Percentiles rank a stretch among this genome's conserved stretches.
Evolutionary conservation across 768 basidiomycete species (phyloP).

Genomic region (Pulveroboletus ravenelii): DNA sequence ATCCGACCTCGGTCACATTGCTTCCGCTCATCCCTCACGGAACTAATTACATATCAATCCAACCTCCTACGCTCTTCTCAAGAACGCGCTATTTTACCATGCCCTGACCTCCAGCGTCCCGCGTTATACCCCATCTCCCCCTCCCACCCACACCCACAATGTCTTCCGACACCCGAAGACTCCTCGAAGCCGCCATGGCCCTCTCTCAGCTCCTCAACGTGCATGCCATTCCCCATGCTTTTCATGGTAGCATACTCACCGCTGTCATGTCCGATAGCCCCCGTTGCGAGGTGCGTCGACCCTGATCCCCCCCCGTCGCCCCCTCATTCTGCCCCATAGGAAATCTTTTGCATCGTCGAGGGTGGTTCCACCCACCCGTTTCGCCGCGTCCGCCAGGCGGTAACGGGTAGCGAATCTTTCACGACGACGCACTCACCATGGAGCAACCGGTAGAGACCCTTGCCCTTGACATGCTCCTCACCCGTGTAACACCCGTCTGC

Average conservation of each 20-base stretch:
- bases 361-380: constrained; percentile 71
- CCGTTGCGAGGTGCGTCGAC: constrained; percentile 55
- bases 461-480: background rate
- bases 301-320: background rate
- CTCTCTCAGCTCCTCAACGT: constrained; percentile 62
- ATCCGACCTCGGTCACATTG: constrained; percentile 14
- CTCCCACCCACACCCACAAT: constrained; percentile 34
- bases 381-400: constrained; percentile 72
- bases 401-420: constrained; percentile 59
- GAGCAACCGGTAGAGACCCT: constrained; percentile 64
- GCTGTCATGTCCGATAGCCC: constrained; percentile 64
- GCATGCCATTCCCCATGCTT: constrained; percentile 68
- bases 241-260: constrained; percentile 70
- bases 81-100: constrained; percentile 48
- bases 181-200: constrained; percentile 71
- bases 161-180: constrained; percentile 63
- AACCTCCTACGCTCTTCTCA: constrained; percentile 37
- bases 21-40: constrained; percentile 37
- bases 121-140: constrained; percentile 17
- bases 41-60: constrained; percentile 48
- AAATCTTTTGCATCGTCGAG: constrained; percentile 82
- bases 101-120: constrained; percentile 36
- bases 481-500: constrained; percentile 10
- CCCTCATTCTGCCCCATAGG: constrained; percentile 41
- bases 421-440: constrained; percentile 73